Percentiles rank a stretch among this genome's conserved stretches.
Evolutionary conservation across 306 rosid genomes (phyloP).

Genomic region (Alnus glutinosa): DNA sequence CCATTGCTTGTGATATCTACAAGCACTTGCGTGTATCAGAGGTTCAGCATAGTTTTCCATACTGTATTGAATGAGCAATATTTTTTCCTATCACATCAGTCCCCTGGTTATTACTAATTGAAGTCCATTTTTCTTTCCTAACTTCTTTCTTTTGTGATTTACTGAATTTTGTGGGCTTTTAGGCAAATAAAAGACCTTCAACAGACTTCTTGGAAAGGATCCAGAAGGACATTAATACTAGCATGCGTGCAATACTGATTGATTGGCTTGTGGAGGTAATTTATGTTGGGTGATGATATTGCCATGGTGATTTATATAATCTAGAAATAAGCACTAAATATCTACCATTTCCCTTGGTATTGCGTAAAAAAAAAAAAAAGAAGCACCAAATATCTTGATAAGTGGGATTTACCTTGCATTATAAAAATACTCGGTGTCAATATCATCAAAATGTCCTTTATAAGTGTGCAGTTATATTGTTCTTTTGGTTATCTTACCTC

Average conservation of each 20-base stretch:
- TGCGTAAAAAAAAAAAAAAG: too few species aligned
- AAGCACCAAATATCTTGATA: neutral
- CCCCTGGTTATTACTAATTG: neutral
- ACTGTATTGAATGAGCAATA: conserved; percentile 34
- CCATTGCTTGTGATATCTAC: conserved; percentile 49
- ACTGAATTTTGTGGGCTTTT: conserved; percentile 24
- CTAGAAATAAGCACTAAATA: neutral
- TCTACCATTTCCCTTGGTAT: too few species aligned
- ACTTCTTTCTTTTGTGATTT: neutral
- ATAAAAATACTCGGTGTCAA: neutral
- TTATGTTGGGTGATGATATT: conserved; percentile 17
- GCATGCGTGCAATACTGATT: conserved; percentile 84
- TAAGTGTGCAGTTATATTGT: neutral
- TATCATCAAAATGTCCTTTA: neutral
- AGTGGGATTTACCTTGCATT: conserved; percentile 9
- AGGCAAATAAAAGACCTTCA: conserved; percentile 89
- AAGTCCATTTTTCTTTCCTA: neutral
- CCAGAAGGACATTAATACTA: conserved; percentile 79
- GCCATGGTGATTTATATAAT: conserved; percentile 10
- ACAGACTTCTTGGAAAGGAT: conserved; percentile 74
- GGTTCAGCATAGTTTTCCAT: conserved; percentile 34
- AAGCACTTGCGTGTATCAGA: conserved; percentile 52
- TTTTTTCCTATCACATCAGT: neutral
- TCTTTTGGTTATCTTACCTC: conserved; percentile 9
- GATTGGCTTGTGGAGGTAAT: conserved; percentile 95